Conservation (phyloP, 2,329 filamentous ascomycete species). For the Phyllosticta citrichinensis region DNA sequence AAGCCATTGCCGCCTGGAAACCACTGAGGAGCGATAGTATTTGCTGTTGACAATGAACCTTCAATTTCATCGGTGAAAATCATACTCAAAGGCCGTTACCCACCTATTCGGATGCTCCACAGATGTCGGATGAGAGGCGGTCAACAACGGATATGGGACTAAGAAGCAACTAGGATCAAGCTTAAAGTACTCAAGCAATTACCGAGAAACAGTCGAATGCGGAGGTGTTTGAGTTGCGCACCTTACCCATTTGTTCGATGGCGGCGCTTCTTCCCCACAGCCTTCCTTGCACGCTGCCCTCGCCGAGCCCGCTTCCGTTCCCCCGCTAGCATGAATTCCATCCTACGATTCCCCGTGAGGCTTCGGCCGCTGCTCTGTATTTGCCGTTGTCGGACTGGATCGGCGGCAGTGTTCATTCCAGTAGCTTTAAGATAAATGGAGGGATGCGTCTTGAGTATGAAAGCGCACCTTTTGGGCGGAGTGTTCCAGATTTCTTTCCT, state of each 20-base stretch:
- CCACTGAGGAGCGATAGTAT: no score
- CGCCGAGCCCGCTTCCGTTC: not conserved
- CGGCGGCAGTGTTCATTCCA: not conserved
- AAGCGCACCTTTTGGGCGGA: not conserved
- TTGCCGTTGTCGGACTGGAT: not conserved
- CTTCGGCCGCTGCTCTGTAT: not conserved
- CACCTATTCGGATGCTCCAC: not conserved
- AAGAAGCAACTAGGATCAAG: not conserved
- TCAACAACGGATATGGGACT: not conserved
- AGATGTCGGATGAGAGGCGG: not conserved
- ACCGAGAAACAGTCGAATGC: not conserved
- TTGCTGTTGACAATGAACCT: no score
- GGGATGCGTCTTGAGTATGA: not conserved
- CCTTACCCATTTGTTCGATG: not conserved
- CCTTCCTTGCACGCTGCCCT: not conserved
- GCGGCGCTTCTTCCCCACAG: not conserved
- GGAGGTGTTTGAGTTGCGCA: not conserved
- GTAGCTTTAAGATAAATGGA: not conserved
- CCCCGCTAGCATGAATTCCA: not conserved
- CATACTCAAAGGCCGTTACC: no score
- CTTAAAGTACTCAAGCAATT: not conserved
- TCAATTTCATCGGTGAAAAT: no score
- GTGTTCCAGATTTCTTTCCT: constrained; percentile 19
- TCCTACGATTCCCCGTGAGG: not conserved
- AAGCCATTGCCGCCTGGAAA: no score